Conservation (phyloP, 768 basidiomycete genomes). For the Tubosaeta brunneosetosa region DNA sequence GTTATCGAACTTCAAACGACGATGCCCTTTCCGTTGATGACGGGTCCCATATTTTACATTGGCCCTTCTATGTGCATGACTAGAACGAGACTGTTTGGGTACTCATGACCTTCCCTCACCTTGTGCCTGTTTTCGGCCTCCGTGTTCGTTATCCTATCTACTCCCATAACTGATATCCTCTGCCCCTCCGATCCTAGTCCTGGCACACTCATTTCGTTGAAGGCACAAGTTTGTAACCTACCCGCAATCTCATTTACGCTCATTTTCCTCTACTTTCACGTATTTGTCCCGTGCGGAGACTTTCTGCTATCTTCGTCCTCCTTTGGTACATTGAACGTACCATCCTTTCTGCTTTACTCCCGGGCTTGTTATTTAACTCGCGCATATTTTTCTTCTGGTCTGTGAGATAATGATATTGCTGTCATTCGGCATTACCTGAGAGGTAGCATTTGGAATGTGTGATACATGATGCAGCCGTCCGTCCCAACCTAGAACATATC, state of each 20-base stretch:
- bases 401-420: conserved; percentile 42
- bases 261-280: conserved; percentile 24
- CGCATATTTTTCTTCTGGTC: conserved; percentile 32
- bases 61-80: conserved; percentile 19
- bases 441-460: background rate
- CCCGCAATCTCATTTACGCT: conserved; percentile 29
- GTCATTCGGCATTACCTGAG: conserved; percentile 11
- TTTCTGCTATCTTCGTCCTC: conserved; percentile 8
- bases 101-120: conserved; percentile 23
- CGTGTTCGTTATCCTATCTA: conserved; percentile 27
- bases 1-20: conserved; percentile 1
- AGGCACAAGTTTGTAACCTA: conserved; percentile 32
- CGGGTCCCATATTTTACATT: conserved; percentile 17
- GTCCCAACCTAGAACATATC: conserved; percentile 49
- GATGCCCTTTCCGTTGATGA: conserved; percentile 9
- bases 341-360: conserved; percentile 17
- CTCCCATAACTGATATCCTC: conserved; percentile 30
- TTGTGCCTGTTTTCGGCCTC: conserved; percentile 16
- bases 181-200: conserved; percentile 15
- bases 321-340: conserved; percentile 17
- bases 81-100: conserved; percentile 26
- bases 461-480: background rate
- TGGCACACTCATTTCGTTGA: conserved; percentile 24
- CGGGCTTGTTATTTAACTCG: conserved; percentile 31
- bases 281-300: conserved; percentile 11